Evolutionary conservation across 2,329 filamentous ascomycete genomes (phyloP).

Genomic region (Scedosporium dehoogii): DNA sequence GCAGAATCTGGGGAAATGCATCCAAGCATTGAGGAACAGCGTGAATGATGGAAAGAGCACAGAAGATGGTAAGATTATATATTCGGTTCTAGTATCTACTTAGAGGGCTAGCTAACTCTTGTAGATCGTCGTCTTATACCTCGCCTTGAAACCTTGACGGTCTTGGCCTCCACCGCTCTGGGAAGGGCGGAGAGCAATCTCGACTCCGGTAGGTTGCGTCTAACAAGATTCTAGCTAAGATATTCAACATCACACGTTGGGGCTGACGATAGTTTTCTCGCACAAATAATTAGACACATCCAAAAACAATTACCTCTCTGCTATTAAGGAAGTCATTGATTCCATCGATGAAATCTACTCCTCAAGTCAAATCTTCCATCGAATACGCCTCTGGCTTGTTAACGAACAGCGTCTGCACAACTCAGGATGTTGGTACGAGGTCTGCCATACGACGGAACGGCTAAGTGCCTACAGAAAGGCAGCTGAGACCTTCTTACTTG

Average conservation of each 20-base stretch:
- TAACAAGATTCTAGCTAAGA: no score
- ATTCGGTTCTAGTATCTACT: no score
- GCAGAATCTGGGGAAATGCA: not conserved
- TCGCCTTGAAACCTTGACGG: no score
- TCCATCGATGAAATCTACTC: not conserved
- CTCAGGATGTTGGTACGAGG: constrained; percentile 18
- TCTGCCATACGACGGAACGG: constrained; percentile 18
- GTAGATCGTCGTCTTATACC: no score
- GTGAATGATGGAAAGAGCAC: not conserved
- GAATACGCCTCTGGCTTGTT: constrained; percentile 13
- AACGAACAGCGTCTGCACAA: constrained; percentile 10
- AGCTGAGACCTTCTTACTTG: constrained; percentile 12
- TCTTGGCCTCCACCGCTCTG: no score
- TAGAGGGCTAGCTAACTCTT: no score
- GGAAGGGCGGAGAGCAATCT: no score
- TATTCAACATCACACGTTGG: not conserved
- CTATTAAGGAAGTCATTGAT: not conserved
- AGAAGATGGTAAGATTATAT: not conserved
- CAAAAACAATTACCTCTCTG: not conserved
- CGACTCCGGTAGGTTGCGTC: no score
- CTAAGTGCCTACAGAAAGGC: constrained; percentile 15
- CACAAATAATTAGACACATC: no score
- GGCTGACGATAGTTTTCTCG: not conserved
- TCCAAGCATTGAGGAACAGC: not conserved
- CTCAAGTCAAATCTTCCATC: not conserved